Evolutionary conservation across 2,329 filamentous ascomycete species (phyloP), one percentile per base, ranked within the genome.

Genomic region (Dothideomycetes sp.): DNA sequence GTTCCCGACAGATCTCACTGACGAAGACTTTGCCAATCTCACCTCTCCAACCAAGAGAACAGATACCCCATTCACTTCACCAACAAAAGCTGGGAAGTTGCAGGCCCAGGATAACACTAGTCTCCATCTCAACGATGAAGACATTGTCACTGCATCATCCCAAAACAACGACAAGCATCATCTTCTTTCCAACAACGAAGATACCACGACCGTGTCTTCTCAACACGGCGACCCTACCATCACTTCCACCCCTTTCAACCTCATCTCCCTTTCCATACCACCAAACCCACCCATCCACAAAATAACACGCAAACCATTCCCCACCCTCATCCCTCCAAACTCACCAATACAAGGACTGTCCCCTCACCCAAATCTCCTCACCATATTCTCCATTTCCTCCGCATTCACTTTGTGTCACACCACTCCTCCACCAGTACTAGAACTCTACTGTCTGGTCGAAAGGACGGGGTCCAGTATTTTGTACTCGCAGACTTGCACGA

Each of bases 401-500:
- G 70, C 80, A 43, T 54, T 75, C 33, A 70, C 67, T 34, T 64
- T 65, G 33, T 70, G 69, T 24, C 60, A 56, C 36, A n/a, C 63
- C 64, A 37, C 64, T 64, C 10, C 58, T 59, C 3, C 61, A 76
- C 33, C 63, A 63, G 12, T 65, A 70, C 30, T 67, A 71, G 79
- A 83, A 53, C 58, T 84, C 0, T 84, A 78, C 51, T 77, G 76
- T 81, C 79, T 0, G 69, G 63, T 40, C 70, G 79, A 0, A 73
- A 79, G 42, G 57, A 60, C 10, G 56, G 55, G 15, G 74, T 68
- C 46, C 79, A 84, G 51, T 64, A 74, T 41, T 82, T 84, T 47
- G 68, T 74, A n/a, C 73, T 84, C 35, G 64, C 66, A 27, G 78
- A 82, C 49, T 56, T 84, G 0, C 78, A 76, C 49, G 73, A 75